These are phyloP conservation scores for Cyberlindnera mississippiensis DNA, from an alignment of 805 yeast genomes.

Conservation along the genomic window DNA sequence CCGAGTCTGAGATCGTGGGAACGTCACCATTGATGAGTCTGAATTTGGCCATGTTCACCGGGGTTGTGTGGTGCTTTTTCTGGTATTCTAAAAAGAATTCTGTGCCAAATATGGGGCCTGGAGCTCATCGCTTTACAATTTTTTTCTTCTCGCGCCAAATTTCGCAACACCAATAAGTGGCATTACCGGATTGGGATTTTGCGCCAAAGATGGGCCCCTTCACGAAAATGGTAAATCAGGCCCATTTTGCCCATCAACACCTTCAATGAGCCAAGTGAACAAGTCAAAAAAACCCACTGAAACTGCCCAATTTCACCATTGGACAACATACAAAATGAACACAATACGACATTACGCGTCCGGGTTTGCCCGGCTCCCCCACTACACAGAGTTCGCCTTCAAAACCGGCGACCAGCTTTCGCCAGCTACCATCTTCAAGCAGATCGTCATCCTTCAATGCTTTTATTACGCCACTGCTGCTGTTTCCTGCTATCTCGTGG, in stretches of 20 bases:
- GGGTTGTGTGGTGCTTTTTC: neutral
- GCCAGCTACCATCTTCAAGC: constrained; percentile 58
- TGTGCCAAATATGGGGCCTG: no score
- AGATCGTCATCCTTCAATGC: constrained; percentile 72
- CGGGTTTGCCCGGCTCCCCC: constrained; percentile 17
- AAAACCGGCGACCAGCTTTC: constrained; percentile 41
- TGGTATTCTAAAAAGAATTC: no score
- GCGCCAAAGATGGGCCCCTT: neutral
- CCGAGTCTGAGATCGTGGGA: constrained; percentile 74
- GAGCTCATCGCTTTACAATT: constrained; percentile 20
- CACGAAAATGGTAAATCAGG: neutral
- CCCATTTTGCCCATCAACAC: neutral
- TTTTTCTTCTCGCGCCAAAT: constrained; percentile 13
- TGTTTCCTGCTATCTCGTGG: constrained; percentile 58
- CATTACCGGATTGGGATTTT: neutral
- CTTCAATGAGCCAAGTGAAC: no score
- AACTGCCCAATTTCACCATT: no score
- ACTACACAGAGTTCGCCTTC: constrained; percentile 12
- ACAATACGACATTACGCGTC: constrained; percentile 12
- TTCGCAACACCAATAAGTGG: neutral
- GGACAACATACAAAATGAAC: constrained; percentile 1
- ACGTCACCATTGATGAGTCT: constrained; percentile 49
- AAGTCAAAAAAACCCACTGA: no score
- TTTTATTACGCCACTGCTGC: constrained; percentile 76
- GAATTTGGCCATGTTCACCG: constrained; percentile 26